Conservation (phyloP, 1,284 basidiomycete genomes). For the Pholiota adiposa region DNA sequence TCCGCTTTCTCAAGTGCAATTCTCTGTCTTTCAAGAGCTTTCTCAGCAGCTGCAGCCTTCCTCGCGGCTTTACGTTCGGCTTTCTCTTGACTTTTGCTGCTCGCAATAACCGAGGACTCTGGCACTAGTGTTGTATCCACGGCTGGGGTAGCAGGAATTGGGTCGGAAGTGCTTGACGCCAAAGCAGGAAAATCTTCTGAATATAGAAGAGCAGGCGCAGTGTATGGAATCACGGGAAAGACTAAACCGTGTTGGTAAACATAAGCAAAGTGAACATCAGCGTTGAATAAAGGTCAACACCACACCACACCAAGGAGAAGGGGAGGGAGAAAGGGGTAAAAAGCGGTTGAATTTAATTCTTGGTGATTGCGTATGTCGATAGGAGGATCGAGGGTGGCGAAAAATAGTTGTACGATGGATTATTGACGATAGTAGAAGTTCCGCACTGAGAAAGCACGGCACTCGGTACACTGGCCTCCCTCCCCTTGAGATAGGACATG, state of each 20-base stretch:
- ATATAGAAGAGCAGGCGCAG: conserved; percentile 61
- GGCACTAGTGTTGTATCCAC: conserved; percentile 37
- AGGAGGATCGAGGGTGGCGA: conserved; percentile 30
- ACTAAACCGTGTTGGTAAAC: conserved; percentile 44
- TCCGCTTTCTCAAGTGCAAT: conserved; percentile 52
- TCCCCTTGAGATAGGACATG: conserved; percentile 60
- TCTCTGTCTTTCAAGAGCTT: conserved; percentile 59
- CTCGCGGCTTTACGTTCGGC: conserved; percentile 63
- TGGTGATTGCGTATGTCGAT: conserved; percentile 29
- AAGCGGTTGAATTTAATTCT: conserved; percentile 26
- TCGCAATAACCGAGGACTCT: conserved; percentile 31
- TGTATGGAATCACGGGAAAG: conserved; percentile 50
- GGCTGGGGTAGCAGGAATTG: conserved; percentile 18
- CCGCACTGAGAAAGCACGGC: conserved; percentile 83
- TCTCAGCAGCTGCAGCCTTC: conserved; percentile 62
- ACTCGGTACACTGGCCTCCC: conserved; percentile 81
- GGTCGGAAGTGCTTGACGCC: conserved; percentile 34
- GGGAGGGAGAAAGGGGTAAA: conserved; percentile 37
- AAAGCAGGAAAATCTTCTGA: conserved; percentile 76
- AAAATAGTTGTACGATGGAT: conserved; percentile 40
- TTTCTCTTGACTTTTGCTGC: conserved; percentile 51
- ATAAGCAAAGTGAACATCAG: conserved; percentile 50
- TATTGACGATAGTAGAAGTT: conserved; percentile 71
- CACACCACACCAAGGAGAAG: conserved; percentile 40
- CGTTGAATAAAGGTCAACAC: conserved; percentile 48